Evolutionary conservation across 306 rosid genomes (phyloP), one percentile per base, ranked within the genome.

Genomic region (Inga leiocalycina): DNA sequence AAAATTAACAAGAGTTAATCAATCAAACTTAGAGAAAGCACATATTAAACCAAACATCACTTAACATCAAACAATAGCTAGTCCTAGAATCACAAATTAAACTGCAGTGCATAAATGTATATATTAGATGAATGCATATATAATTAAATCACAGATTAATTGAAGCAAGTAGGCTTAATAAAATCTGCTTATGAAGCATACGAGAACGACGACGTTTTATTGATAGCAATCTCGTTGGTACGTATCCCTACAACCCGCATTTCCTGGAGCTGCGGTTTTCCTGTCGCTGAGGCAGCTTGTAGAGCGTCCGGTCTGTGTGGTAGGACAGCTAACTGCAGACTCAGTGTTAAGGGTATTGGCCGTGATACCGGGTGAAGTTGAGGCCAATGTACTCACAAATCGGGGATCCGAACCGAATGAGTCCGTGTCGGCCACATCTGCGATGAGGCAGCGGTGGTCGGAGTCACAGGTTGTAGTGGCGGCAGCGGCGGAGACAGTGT

Each of bases 241-340:
- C 59, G 9, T 0, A 52, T 3, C 4, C 24, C 10, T 6, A 56
- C 64, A 56, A 56, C 0, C 27, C 12, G 13, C 12, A 20, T 4
- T 2, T 19, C 13, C 64, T 20, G 64, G 64, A 56, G 27, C 30
- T 20, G 3, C 11, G 10, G 3, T 5, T 56, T 56, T n/a, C 10
- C 2, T 56, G 24, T 0, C 9, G 64, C 0, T 1, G 64, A 56
- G 64, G 12, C 64, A 56, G 4, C 11, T 17, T 6, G 64, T 8
- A 8, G 0, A 6, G 30, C 64, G 30, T 20, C 64, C 64, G 27
- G 3, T n/a, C 27, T 0, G 0, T n/a, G 30, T 0, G 0, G 2
- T 0, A 3, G 4, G 11, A 56, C 64, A 56, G 64, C 13, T 8
- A 19, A 56, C 64, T 20, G 64, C 4, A 56, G 64, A 30, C 8